phyloP scores from a whole-genome alignment of 2,329 filamentous ascomycete species.

The Clonostachys byssicola region DNA sequence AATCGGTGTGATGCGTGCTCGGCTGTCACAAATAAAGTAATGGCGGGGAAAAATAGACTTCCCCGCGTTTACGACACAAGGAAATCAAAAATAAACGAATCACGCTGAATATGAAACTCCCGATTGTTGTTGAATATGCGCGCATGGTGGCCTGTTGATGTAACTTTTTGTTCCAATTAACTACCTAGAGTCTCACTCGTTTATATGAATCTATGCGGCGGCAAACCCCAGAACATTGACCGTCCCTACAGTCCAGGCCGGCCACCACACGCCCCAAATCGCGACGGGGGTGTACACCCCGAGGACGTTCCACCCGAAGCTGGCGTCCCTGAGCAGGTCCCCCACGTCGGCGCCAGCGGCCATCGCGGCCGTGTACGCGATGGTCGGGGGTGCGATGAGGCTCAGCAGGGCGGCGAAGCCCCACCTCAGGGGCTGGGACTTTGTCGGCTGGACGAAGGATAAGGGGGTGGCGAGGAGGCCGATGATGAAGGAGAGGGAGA shows the following conservation, averaged over 20 bases:
- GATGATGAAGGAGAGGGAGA: conserved; percentile 81
- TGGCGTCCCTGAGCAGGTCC: conserved; percentile 65
- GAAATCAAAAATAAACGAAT: no score
- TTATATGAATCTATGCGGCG: no score
- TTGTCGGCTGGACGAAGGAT: conserved; percentile 61
- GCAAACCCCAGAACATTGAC: conserved; percentile 43
- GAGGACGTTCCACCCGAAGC: conserved; percentile 86
- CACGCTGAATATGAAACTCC: no score
- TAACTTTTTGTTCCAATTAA: no score
- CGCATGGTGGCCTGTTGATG: no score
- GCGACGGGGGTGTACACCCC: conserved; percentile 86
- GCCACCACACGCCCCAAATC: conserved; percentile 96
- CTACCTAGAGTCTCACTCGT: no score
- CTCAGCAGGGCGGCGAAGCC: conserved; percentile 49
- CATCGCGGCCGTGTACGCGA: conserved; percentile 42
- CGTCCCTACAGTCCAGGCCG: conserved; percentile 73
- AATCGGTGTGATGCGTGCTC: no score
- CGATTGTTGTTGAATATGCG: no score
- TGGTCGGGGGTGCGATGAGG: conserved; percentile 56
- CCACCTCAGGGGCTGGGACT: conserved; percentile 29
- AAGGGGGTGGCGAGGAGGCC: conserved; percentile 76
- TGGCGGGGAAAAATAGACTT: no score
- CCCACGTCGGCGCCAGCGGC: conserved; percentile 36
- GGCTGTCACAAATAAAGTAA: no score
- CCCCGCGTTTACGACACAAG: no score